phyloP scores from a whole-genome alignment of 257 asterid species.

The Coffea eugenioides region DNA sequence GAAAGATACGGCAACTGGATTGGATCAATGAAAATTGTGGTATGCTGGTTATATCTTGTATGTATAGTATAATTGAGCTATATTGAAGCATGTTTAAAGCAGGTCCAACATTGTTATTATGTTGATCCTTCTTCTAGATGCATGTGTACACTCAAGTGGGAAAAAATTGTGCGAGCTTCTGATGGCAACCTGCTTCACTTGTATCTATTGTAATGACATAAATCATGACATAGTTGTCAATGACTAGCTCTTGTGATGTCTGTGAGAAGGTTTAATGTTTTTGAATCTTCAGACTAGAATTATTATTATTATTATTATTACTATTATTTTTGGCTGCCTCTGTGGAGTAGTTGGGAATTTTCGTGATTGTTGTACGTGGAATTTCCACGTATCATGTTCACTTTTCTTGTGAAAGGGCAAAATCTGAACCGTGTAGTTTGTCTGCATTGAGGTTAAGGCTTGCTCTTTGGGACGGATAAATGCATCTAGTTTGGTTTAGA shows the following conservation, averaged over 20 bases:
- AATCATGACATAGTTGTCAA: not conserved
- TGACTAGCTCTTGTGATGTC: not conserved
- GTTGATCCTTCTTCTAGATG: not conserved
- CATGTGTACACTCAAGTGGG: not conserved
- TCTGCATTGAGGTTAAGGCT: not conserved
- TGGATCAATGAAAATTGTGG: conserved; percentile 1
- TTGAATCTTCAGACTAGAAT: too few species aligned
- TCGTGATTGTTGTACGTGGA: not conserved
- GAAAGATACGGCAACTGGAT: conserved; percentile 1
- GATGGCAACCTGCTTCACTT: not conserved
- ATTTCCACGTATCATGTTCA: not conserved
- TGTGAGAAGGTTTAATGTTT: not conserved
- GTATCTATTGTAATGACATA: not conserved
- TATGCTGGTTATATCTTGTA: conserved; percentile 9
- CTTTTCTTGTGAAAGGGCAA: not conserved
- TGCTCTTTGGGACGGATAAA: not conserved
- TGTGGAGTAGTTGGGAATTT: not conserved
- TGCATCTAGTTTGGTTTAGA: not conserved
- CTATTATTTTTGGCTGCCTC: not conserved
- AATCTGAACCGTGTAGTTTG: not conserved
- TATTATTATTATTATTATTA: too few species aligned
- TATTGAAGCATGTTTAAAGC: not conserved
- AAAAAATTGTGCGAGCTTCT: not conserved
- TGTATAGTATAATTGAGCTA: not conserved
- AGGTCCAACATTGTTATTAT: not conserved